A percentile compares a stretch with the other conserved stretches of the same genome.
Evolutionary conservation across 129 eudicot species (phyloP).

Genomic region (Escallonia herrerae): DNA sequence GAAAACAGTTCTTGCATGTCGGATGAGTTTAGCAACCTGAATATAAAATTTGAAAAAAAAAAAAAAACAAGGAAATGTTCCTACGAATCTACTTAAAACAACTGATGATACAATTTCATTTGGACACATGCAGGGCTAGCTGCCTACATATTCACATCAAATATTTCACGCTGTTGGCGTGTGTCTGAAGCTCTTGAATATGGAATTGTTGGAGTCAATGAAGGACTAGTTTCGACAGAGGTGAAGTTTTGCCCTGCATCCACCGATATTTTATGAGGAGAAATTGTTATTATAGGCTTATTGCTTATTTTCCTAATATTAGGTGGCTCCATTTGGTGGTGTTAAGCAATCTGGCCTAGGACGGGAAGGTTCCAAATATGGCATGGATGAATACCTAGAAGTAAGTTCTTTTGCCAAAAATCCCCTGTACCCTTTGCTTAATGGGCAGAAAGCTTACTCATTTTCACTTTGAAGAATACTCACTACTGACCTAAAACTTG

Average conservation of each 20-base stretch:
- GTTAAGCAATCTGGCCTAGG: constrained; percentile 94
- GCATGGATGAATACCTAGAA: constrained; percentile 82
- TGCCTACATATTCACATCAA: constrained; percentile 72
- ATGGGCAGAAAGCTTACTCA: no score
- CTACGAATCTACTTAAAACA: not conserved
- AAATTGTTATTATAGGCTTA: constrained; percentile 2
- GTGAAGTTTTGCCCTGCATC: constrained; percentile 25
- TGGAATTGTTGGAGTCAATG: constrained; percentile 88
- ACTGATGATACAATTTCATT: not conserved
- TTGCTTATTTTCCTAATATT: constrained; percentile 9
- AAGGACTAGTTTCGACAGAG: constrained; percentile 86
- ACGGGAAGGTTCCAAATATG: constrained; percentile 92
- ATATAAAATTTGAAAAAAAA: not conserved
- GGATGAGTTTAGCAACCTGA: not conserved
- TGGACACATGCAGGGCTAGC: constrained; percentile 59
- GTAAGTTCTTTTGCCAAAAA: constrained; percentile 29
- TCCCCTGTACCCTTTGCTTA: not conserved
- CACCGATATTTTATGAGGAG: not conserved
- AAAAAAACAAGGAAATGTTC: no score
- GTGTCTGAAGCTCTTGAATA: constrained; percentile 96
- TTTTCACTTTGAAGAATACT: no score
- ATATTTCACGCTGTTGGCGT: constrained; percentile 68
- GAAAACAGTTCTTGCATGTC: not conserved
- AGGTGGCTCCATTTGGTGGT: constrained; percentile 99
- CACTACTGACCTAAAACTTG: no score